Evolutionary conservation across 176 grass and related monocot genomes (phyloP).

Genomic region (Chloris gayana): DNA sequence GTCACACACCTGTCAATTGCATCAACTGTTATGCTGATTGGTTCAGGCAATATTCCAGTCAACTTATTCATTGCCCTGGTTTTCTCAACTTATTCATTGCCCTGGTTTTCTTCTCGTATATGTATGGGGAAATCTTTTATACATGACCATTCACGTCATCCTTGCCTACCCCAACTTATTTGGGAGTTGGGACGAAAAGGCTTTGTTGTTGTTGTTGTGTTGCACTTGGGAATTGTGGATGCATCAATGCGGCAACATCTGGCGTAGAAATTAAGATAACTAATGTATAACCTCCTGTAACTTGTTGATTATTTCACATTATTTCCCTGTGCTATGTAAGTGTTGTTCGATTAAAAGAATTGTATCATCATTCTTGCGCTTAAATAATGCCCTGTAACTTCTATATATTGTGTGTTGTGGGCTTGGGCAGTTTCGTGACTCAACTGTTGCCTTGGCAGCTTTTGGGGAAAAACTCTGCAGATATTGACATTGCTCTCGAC

Average conservation of each 20-base stretch:
- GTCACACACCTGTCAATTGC: not conserved
- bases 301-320: not conserved
- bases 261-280: not conserved
- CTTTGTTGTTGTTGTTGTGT: not conserved
- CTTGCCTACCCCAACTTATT: no score
- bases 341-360: not conserved
- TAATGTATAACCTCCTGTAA: conserved; percentile 1
- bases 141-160: no score
- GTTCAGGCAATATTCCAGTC: not conserved
- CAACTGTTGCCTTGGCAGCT: conserved; percentile 50
- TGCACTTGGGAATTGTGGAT: not conserved
- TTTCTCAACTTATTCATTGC: not conserved
- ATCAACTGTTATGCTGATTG: not conserved
- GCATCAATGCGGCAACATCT: not conserved
- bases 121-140: not conserved
- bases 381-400: not conserved
- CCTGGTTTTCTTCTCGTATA: no score
- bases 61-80: not conserved
- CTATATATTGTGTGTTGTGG: conserved; percentile 6
- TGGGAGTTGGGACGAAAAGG: no score
- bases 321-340: not conserved
- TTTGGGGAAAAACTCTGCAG: conserved; percentile 88
- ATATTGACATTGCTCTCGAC: conserved; percentile 97
- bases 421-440: conserved; percentile 14
- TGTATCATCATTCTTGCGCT: not conserved